Evolutionary conservation across 805 yeast species (phyloP), one percentile per base, ranked within the genome.

Genomic region (Sugiyamaella smithiae): DNA sequence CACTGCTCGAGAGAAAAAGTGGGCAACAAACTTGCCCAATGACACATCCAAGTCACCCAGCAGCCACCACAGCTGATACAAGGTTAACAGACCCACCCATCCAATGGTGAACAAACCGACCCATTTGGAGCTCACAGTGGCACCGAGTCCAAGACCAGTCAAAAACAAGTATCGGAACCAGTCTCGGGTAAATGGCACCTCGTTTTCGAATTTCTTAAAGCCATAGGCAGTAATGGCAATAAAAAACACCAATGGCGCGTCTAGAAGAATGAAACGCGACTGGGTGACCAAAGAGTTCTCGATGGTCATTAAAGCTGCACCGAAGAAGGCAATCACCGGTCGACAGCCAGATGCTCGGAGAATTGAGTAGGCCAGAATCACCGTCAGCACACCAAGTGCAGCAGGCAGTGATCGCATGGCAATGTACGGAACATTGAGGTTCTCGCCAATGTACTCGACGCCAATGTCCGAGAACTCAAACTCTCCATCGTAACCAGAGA

Each of bases 221-320:
- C 72, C 71, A 61, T 69, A 80, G 5, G 80, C 71, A 1, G 81
- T 65, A 25, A 84, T 58, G 4, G 73, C 68, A 7, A 73, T 60
- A 48, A 69, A 60, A 45, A 73, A 66, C 28, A 77, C 56, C 42
- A 75, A 57, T 1, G 76, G 73, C 8, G 77, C 57, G 50, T 77
- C 77, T 20, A 69, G 67, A 32, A 77, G 64, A 52, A 80, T 71
- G 48, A 67, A 69, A 52, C 90, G 73, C 2, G 85, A 75, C 57
- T 81, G 81, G 1, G 84, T 77, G 17, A 82, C 72, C 44, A 82
- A 61, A 5, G 89, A 77, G 62, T 80, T 82, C 60, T 88, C 96
- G 52, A 85, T 63, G 14, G 77, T 56, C 11, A 84, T 67, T 43
- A 85, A 54, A 2, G 70, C 56, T 0, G 83, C 65, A 0, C 84